Base-by-base conservation (phyloP, 495 filamentous ascomycete species). In the Hypomontagnella monticulosa region DNA sequence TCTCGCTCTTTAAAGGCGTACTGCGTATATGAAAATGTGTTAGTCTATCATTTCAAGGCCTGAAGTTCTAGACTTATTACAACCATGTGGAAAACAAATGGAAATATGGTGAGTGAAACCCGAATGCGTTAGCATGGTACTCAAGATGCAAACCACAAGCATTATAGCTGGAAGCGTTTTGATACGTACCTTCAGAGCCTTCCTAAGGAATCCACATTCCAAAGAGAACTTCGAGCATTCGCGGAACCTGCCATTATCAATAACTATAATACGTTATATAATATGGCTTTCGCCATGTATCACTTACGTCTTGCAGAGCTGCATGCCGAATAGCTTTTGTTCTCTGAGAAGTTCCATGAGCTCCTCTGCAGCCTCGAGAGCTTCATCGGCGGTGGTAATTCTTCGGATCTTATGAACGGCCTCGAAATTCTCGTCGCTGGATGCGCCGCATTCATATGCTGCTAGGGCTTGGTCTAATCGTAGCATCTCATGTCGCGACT, bases 201-300 rank as follows among this genome's bases (percentile, higher is more conserved):
- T 49, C 8, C 33, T 30, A 1, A 1, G 10, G 14, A 6, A 4
- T 1, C 47, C 44, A 27, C 40, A 33, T 0, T 59, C 32, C 12
- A 68, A 19, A 2, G 65, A 53, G 16, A 54, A 68, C 42, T 54
- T 37, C 4, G 65, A 68, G 32, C 65, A 68, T 38, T 68, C 65
- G 36, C 65, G 65, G 34, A 47, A 52, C 47, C 64, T 67, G n/a
- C 32, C 8, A 14, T 38, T 12, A 7, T 49, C 8, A 23, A 61
- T 14, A 61, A 5, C 49, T 20, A 9, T 20, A 6, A n/a, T 7
- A 9, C 10, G 7, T 37, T 9, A 12, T 4, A 19, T 27, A 27
- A 6, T 27, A 27, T 3, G 23, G 2, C 6, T 27, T 27, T 27
- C 23, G 1, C 43, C 15, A 16, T 11, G 34, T 7, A 40, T 27